Evolutionary conservation across 2,329 filamentous ascomycete genomes (phyloP), one percentile per base, ranked within the genome.

Genomic region (Aspergillus oerlinghausenensis): DNA sequence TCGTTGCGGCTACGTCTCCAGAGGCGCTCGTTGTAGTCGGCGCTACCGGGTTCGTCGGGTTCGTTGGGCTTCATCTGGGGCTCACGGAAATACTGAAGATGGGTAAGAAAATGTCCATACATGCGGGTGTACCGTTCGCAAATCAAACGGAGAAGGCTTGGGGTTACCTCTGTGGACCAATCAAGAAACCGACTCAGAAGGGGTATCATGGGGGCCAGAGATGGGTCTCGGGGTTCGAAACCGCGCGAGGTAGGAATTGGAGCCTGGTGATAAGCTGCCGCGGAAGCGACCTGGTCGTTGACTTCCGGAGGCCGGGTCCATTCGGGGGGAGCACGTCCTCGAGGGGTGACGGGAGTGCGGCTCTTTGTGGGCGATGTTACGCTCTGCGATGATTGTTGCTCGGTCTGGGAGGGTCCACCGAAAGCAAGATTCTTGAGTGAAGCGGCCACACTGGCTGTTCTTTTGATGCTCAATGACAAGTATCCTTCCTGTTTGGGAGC

Each of bases 21-120:
- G 2, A 99, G 79, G 17, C 94, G 86, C 70, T 94, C 88, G 66
- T 99, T 99, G 75, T 97, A 99, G 72, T 97, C 92, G 17, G 90
- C 90, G 68, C 92, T 97, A 35, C 94, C 94, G 14, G 94, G 94
- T 70, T 99, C 94, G 66, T 99, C 94, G 25, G 92, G 90, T 71
- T 99, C 94, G 56, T 89, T 92, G 3, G 91, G 88, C 70, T 94
- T 95, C 94, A 99, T 97, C 74, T 99, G 94, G 32, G 94, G 94
- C 73, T 97, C 92, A 29, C 92, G 90, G 81, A 97, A 99, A 72
- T 99, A 97, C 73, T 86, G 60, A 43, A 56, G 25, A 65, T 61
- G 28, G 48, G 68, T 74, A 40, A 74, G 67, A 66, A 69, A 55
- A 52, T 58, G 60, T 60, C 62, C 51, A 50, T 55, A 60, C 9